Conservation (phyloP, 2,329 filamentous ascomycete genomes). For the Hypoxylon sp. region DNA sequence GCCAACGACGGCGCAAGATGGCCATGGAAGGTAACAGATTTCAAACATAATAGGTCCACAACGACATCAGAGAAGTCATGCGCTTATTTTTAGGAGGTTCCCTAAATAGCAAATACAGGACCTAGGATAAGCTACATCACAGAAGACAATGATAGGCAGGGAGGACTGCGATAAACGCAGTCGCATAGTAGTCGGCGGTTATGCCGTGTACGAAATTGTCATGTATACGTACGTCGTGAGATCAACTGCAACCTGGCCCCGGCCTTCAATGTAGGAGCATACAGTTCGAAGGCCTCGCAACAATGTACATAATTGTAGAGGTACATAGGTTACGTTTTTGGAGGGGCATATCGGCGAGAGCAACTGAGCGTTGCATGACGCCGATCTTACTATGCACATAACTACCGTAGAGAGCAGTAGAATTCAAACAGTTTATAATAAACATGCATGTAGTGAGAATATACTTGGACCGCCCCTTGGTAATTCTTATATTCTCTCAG, state of each 20-base stretch:
- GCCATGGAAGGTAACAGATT: conserved; percentile 24
- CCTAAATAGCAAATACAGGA: conserved; percentile 21
- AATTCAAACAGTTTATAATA: conserved; percentile 19
- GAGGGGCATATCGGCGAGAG: conserved; percentile 22
- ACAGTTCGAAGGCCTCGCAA: conserved; percentile 18
- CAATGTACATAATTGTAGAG: conserved; percentile 10
- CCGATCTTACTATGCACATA: conserved; percentile 38
- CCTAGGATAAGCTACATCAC: conserved; percentile 30
- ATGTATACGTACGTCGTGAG: conserved; percentile 34
- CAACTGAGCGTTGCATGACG: conserved; percentile 16
- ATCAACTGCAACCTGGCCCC: conserved; percentile 41
- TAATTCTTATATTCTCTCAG: conserved; percentile 7
- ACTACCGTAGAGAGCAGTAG: conserved; percentile 20
- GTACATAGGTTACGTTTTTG: conserved; percentile 6
- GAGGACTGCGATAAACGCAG: conserved; percentile 42
- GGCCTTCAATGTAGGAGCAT: conserved; percentile 29
- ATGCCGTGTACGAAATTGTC: conserved; percentile 31
- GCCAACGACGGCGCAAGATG: conserved; percentile 19
- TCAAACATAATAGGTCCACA: conserved; percentile 37
- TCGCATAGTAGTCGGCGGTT: conserved; percentile 23
- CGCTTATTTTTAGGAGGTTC: conserved; percentile 36
- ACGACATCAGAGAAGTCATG: conserved; percentile 38
- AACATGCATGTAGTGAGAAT: conserved; percentile 30
- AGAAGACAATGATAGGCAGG: conserved; percentile 35
- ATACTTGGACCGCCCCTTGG: background rate